Conservation (phyloP, 495 filamentous ascomycete genomes). For the Durotheca rogersii region DNA sequence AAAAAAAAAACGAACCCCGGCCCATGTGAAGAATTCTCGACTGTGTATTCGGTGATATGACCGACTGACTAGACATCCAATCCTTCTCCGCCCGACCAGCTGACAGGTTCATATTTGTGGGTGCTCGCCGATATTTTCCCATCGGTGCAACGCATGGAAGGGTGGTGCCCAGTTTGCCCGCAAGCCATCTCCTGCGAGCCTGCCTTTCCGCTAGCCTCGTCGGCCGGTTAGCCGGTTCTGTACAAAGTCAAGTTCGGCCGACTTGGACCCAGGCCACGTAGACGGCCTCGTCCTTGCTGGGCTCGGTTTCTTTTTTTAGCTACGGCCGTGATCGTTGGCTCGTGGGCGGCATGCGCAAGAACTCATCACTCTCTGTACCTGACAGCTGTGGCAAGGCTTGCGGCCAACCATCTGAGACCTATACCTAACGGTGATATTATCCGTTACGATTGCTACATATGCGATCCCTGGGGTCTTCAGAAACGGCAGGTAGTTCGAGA, state of each 20-base stretch:
- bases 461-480: neutral
- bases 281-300: neutral
- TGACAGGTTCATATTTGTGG: neutral
- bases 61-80: slow-evolving; percentile 2
- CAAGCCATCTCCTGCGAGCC: slow-evolving; percentile 1
- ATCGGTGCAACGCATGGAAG: slow-evolving; percentile 7
- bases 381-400: slow-evolving; percentile 17
- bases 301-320: slow-evolving; percentile 27
- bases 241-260: slow-evolving; percentile 19
- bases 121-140: slow-evolving; percentile 12
- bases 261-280: slow-evolving; percentile 12
- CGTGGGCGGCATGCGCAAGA: slow-evolving; percentile 20
- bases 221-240: no score
- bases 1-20: neutral
- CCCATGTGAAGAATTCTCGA: neutral
- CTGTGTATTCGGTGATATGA: slow-evolving; percentile 5
- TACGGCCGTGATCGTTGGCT: neutral
- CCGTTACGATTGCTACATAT: neutral
- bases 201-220: slow-evolving; percentile 7
- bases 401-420: slow-evolving; percentile 6
- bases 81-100: slow-evolving; percentile 4
- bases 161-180: slow-evolving; percentile 4
- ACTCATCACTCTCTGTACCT: no score
- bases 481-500: slow-evolving; percentile 19
- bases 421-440: slow-evolving; percentile 6